Conservation (phyloP, 208 protist species). For the Angomonas desouzai region DNA sequence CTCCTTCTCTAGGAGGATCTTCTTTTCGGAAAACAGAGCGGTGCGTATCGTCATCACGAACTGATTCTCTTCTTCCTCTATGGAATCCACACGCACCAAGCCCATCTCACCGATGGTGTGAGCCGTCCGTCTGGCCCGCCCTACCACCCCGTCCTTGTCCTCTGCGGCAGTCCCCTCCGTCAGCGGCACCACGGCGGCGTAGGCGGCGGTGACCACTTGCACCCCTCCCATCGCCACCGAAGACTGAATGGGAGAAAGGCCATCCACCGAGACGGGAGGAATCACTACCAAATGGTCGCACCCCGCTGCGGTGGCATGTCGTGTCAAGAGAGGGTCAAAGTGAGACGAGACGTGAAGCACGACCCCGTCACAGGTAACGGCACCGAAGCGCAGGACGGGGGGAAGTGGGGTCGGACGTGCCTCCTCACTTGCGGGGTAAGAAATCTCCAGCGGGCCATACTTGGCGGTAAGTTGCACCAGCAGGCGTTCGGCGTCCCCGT, state of each 20-base stretch:
- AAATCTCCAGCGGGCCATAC: conserved; percentile 35
- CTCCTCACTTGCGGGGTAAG: background rate
- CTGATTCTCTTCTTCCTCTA: background rate
- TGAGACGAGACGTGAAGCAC: conserved; percentile 18
- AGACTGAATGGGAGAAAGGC: conserved; percentile 30
- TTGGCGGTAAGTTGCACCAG: conserved; percentile 46
- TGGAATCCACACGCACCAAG: background rate
- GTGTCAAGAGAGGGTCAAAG: background rate
- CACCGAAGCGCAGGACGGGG: conserved; percentile 14
- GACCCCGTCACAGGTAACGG: conserved; percentile 26
- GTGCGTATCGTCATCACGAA: conserved; percentile 2
- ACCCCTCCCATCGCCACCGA: conserved; percentile 27
- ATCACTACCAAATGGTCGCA: conserved; percentile 17
- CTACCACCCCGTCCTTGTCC: background rate
- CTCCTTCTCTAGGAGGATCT: background rate
- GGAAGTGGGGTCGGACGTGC: background rate
- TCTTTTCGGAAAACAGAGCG: background rate
- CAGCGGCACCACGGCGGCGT: conserved; percentile 16
- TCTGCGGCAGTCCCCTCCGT: background rate
- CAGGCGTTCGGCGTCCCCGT: conserved; percentile 32
- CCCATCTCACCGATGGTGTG: background rate
- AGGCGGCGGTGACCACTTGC: conserved; percentile 28
- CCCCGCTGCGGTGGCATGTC: background rate
- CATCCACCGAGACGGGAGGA: conserved; percentile 27
- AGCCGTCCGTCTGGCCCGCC: background rate